Evolutionary conservation across 805 yeast genomes (phyloP), one percentile per base, ranked within the genome.

Genomic region (Candida verbasci): DNA sequence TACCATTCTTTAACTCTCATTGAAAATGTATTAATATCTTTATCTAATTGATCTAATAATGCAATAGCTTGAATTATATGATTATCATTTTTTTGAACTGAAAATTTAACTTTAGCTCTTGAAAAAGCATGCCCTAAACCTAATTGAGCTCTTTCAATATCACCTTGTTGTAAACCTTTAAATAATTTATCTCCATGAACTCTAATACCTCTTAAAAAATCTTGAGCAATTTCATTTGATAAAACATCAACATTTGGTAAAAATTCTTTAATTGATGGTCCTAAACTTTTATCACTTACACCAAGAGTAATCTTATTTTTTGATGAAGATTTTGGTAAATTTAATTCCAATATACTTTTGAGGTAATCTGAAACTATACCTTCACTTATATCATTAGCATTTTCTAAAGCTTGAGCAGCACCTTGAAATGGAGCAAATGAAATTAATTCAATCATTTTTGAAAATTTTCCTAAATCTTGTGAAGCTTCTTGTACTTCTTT

Each of bases 81-180:
- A 76, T 93, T 93, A 68, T 93, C 98, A 65, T 93, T 93, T 77
- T 93, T 93, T 70, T 89, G 96, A 40, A 94, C 97, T 35, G 94
- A 84, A 64, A 93, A 93, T 91, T 93, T 93, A 61, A 93, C 98
- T 73, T 93, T 93, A 52, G 97, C 93, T 71, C 98, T 81, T 42
- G 97, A 93, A 73, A 93, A 93, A 53, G 98, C 98, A 62, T 93
- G 98, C 56, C 97, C 96, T 58, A 93, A 76, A 78, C 98, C 98
- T 53, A 93, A 78, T 71, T 93, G 97, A 31, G 98, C 98, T 70
- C 95, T 82, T 71, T 91, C 97, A 49, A 89, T 73, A 63, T 93
- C 98, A 58, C 97, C 97, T 32, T 81, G 82, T 63, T 89, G 94
- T 55, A 93, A 77, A 50, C 88, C 91, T 68, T 89, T 87, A 56